These are phyloP conservation scores for Mucuna pruriens DNA, from an alignment of 306 rosid species.

Conservation along the genomic window DNA sequence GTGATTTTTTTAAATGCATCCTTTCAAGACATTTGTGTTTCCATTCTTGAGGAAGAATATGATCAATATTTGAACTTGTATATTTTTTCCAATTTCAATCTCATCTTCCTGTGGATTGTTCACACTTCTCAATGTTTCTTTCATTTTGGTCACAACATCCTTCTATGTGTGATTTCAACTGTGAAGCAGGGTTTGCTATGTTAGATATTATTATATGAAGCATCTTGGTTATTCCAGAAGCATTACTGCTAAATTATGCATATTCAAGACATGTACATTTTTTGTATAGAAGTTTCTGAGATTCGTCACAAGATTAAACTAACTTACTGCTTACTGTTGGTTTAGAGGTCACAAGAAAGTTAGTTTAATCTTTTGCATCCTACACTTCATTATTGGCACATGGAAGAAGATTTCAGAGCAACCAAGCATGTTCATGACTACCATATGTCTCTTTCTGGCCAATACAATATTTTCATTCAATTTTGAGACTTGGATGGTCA, in stretches of 20 bases:
- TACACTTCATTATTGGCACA: slow-evolving; percentile 70
- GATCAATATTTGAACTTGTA: neutral
- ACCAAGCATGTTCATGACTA: slow-evolving; percentile 66
- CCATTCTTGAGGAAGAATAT: slow-evolving; percentile 19
- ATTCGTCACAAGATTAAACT: slow-evolving; percentile 36
- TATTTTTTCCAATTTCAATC: slow-evolving; percentile 23
- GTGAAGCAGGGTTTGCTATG: slow-evolving; percentile 22
- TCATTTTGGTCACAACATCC: slow-evolving; percentile 20
- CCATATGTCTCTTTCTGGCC: slow-evolving; percentile 70
- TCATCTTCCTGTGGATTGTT: slow-evolving; percentile 3
- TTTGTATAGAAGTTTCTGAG: neutral
- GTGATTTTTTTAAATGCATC: neutral
- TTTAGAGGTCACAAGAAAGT: slow-evolving; percentile 86
- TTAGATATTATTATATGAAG: slow-evolving; percentile 16
- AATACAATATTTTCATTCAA: slow-evolving; percentile 74
- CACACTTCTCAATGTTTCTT: slow-evolving; percentile 15
- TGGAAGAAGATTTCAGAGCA: slow-evolving; percentile 73
- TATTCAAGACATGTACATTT: slow-evolving; percentile 12
- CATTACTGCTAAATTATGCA: slow-evolving; percentile 29
- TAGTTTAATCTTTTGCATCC: slow-evolving; percentile 69
- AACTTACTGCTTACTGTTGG: slow-evolving; percentile 32
- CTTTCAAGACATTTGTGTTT: slow-evolving; percentile 20
- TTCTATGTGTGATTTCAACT: slow-evolving; percentile 37
- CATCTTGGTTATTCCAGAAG: slow-evolving; percentile 31
- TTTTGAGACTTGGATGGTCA: slow-evolving; percentile 90